A percentile compares a stretch with the other conserved stretches of the same genome.
Conservation (phyloP, 371 early-diverging fungal genomes). For the Actinomucor elegans region DNA sequence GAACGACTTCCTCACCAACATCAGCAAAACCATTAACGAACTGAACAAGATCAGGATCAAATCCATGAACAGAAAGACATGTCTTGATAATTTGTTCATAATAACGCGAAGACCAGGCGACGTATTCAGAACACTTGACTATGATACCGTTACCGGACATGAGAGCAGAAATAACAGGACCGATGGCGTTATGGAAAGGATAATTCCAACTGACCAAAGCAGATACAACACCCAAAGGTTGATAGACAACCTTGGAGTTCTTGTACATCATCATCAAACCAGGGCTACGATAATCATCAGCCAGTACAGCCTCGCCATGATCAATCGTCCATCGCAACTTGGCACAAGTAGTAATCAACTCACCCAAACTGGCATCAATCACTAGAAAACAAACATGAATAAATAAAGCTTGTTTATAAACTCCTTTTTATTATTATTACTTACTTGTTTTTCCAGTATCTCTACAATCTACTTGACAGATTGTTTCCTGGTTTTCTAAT, state of each 20-base stretch:
- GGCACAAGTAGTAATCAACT: constrained; percentile 79
- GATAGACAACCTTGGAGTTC: constrained; percentile 73
- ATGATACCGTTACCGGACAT: constrained; percentile 86
- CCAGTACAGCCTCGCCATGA: constrained; percentile 72
- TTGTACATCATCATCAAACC: constrained; percentile 81
- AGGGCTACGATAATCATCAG: constrained; percentile 67
- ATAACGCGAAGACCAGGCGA: constrained; percentile 77
- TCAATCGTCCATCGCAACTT: constrained; percentile 83
- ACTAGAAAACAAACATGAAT: constrained; percentile 35
- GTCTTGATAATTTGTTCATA: constrained; percentile 64
- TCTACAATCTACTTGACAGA: constrained; percentile 75
- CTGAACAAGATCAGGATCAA: constrained; percentile 76
- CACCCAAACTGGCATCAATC: constrained; percentile 85
- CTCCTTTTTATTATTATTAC: not conserved
- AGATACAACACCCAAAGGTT: constrained; percentile 79
- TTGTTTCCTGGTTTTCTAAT: constrained; percentile 75
- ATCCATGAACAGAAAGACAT: constrained; percentile 69
- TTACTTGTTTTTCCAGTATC: constrained; percentile 84
- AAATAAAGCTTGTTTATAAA: no score
- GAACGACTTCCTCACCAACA: constrained; percentile 72
- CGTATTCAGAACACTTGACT: constrained; percentile 84
- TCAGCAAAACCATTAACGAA: constrained; percentile 82
- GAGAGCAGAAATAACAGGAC: constrained; percentile 81
- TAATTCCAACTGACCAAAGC: constrained; percentile 86
- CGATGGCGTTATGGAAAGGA: constrained; percentile 84